Evolutionary conservation across 2,329 filamentous ascomycete genomes (phyloP).

Genomic region (Celoporthe dispersa): DNA sequence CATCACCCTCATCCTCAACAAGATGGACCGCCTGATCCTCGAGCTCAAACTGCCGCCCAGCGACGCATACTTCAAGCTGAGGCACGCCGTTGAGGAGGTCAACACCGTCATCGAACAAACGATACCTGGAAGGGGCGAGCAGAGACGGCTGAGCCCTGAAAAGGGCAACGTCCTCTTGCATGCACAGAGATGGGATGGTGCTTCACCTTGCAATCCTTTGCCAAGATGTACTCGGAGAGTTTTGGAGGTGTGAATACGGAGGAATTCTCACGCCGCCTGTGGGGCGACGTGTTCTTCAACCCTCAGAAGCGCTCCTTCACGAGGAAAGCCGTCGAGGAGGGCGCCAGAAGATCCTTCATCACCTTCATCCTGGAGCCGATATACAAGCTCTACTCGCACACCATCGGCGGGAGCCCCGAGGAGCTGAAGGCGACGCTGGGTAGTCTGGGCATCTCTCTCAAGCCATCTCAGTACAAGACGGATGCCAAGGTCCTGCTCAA

Average conservation of each 20-base stretch:
- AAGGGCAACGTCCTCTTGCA: constrained; percentile 96
- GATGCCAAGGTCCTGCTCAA: constrained; percentile 90
- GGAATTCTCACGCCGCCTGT: constrained; percentile 84
- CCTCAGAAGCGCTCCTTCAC: constrained; percentile 89
- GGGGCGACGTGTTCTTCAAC: constrained; percentile 98
- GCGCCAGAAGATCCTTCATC: constrained; percentile 84
- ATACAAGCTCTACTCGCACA: constrained; percentile 96
- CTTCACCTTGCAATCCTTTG: constrained; percentile 91
- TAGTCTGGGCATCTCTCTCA: constrained; percentile 80
- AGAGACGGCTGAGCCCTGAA: constrained; percentile 84
- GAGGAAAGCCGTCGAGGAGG: constrained; percentile 80
- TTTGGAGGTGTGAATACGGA: constrained; percentile 80
- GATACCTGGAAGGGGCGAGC: constrained; percentile 78
- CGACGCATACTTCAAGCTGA: constrained; percentile 98
- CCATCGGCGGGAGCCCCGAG: constrained; percentile 86
- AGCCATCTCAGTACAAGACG: constrained; percentile 88
- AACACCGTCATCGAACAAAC: constrained; percentile 93
- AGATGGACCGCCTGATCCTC: constrained; percentile 92
- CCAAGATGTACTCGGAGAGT: constrained; percentile 92
- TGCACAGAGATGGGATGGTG: constrained; percentile 95
- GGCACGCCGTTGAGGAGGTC: constrained; percentile 97
- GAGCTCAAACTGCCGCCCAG: constrained; percentile 92
- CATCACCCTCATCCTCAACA: constrained; percentile 90
- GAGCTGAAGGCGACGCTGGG: constrained; percentile 80
- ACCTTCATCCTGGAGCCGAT: constrained; percentile 95